A percentile compares a stretch with the other conserved stretches of the same genome.
These are phyloP conservation scores for Terana coerulea DNA, from an alignment of 768 basidiomycete genomes.

Conservation along the genomic window DNA sequence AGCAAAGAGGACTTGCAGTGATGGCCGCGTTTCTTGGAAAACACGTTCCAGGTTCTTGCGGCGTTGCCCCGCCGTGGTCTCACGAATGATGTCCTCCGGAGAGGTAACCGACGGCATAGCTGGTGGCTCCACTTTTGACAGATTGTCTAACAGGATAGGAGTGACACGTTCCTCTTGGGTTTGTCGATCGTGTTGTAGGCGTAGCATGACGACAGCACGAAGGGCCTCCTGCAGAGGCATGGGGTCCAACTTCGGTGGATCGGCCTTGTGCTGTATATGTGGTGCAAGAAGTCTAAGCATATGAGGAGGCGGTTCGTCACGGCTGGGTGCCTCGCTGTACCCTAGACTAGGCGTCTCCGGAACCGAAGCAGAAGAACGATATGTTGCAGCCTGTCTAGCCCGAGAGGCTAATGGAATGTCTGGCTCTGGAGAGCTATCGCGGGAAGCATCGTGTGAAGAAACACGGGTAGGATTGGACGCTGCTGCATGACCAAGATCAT, in stretches of 20 bases:
- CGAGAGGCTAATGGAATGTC: constrained; percentile 10
- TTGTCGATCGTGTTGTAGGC: constrained; percentile 56
- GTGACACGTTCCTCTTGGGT: constrained; percentile 58
- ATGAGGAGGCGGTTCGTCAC: not conserved
- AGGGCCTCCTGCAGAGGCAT: constrained; percentile 57
- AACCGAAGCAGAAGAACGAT: not conserved
- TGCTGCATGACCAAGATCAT: no score
- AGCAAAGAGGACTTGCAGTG: constrained; percentile 51
- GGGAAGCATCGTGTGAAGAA: no score
- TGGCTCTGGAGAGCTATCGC: constrained; percentile 10
- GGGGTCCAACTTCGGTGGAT: not conserved
- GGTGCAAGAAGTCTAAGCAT: not conserved
- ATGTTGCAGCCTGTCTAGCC: not conserved
- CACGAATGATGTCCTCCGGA: constrained; percentile 44
- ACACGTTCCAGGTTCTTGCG: constrained; percentile 31
- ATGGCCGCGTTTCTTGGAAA: constrained; percentile 41
- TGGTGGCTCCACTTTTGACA: constrained; percentile 34
- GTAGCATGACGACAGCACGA: constrained; percentile 57
- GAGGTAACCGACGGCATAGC: constrained; percentile 28
- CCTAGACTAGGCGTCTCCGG: not conserved
- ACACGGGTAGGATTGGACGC: no score
- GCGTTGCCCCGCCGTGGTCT: constrained; percentile 38
- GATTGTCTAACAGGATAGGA: constrained; percentile 62
- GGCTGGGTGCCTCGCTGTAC: not conserved
- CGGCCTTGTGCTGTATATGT: not conserved